These are phyloP conservation scores for Fulvia fulva DNA, from an alignment of 2,329 filamentous ascomycete species.

Conservation along the genomic window DNA sequence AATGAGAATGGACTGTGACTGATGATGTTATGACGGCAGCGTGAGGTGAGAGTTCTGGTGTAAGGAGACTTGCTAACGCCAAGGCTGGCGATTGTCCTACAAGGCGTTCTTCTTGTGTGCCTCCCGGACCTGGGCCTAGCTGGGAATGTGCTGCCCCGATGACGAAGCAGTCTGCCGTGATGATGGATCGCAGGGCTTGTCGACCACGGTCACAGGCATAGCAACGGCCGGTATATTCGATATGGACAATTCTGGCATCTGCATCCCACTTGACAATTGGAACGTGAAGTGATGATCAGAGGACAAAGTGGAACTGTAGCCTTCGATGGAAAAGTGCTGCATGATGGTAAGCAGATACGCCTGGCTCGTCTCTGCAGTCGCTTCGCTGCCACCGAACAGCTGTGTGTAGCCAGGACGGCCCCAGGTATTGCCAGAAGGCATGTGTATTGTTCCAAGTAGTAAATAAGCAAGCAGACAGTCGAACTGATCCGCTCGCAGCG, in stretches of 20 bases:
- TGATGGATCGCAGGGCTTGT: conserved; percentile 2
- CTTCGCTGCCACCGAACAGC: neutral
- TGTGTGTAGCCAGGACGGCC: conserved; percentile 10
- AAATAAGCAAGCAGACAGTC: conserved; percentile 7
- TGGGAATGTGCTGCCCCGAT: conserved; percentile 11
- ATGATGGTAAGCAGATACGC: conserved; percentile 9
- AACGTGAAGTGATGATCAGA: neutral
- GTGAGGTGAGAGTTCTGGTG: conserved; percentile 1
- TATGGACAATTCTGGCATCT: conserved; percentile 1
- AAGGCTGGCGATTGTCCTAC: conserved; percentile 14
- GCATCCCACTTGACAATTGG: neutral
- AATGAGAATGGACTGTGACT: conserved; percentile 8
- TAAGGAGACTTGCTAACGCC: conserved; percentile 4
- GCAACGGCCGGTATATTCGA: neutral
- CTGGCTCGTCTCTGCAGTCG: neutral
- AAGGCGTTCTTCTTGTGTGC: conserved; percentile 15
- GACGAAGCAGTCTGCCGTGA: neutral
- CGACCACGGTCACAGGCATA: conserved; percentile 5
- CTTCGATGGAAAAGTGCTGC: conserved; percentile 9
- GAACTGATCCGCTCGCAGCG: neutral
- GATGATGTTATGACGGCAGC: conserved; percentile 10
- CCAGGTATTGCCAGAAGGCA: conserved; percentile 8
- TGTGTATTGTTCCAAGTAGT: conserved; percentile 11
- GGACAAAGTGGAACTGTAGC: neutral
- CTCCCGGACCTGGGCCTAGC: conserved; percentile 11